A percentile compares a stretch with the other conserved stretches of the same genome.
These are phyloP conservation scores for Lantana camara DNA, from an alignment of 257 asterid genomes.

Conservation along the genomic window DNA sequence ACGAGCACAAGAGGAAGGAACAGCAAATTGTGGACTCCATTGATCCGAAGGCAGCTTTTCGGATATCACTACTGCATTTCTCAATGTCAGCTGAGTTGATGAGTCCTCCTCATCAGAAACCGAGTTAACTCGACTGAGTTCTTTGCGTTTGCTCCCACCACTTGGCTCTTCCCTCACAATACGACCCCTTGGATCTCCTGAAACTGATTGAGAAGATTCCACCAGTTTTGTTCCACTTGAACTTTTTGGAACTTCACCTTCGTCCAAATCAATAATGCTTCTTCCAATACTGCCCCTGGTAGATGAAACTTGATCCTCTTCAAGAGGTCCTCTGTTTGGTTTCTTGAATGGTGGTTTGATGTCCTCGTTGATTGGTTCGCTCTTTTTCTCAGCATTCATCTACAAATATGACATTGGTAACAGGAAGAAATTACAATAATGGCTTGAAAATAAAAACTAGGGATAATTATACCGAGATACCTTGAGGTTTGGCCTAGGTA, in stretches of 20 bases:
- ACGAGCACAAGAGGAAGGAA: slow-evolving; percentile 24
- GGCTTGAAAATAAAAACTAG: too few species aligned
- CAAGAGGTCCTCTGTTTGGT: slow-evolving; percentile 26
- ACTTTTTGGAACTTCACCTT: slow-evolving; percentile 22
- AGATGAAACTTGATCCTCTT: slow-evolving; percentile 34
- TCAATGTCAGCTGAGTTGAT: background rate
- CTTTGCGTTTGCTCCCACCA: slow-evolving; percentile 23
- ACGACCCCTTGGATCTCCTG: slow-evolving; percentile 23
- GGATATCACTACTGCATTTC: slow-evolving; percentile 14
- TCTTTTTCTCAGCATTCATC: slow-evolving; percentile 29
- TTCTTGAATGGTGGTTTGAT: slow-evolving; percentile 41
- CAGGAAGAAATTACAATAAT: slow-evolving; percentile 1
- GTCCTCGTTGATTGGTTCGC: background rate
- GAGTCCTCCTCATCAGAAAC: slow-evolving; percentile 14
- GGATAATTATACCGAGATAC: too few species aligned
- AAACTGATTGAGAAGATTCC: slow-evolving; percentile 24
- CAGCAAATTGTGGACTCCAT: slow-evolving; percentile 17
- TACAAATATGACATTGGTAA: slow-evolving; percentile 9
- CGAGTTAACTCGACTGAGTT: background rate
- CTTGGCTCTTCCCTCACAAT: background rate
- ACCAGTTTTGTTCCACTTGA: slow-evolving; percentile 14
- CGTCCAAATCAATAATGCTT: slow-evolving; percentile 6
- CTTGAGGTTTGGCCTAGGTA: too few species aligned
- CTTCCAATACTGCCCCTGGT: slow-evolving; percentile 16
- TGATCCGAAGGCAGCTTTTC: slow-evolving; percentile 24